These are phyloP conservation scores for Paradendryphiella salina DNA, from an alignment of 2,329 filamentous ascomycete genomes.

Conservation along the genomic window DNA sequence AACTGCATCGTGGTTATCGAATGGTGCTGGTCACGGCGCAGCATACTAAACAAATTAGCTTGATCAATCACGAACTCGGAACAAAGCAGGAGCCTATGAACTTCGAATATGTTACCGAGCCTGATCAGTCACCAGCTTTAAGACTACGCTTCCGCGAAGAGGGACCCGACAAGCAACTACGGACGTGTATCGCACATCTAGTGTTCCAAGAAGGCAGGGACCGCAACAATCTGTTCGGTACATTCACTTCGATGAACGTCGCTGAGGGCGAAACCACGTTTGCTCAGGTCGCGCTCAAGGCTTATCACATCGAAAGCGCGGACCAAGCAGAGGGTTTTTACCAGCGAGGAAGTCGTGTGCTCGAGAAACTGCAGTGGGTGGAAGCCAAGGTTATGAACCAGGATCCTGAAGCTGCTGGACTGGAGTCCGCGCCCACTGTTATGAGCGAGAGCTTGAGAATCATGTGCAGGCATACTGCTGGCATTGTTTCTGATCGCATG, in stretches of 20 bases:
- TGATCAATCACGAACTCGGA: slow-evolving; percentile 70
- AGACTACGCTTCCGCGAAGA: slow-evolving; percentile 70
- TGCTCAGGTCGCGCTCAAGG: slow-evolving; percentile 67
- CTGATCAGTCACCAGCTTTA: slow-evolving; percentile 70
- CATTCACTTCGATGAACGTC: slow-evolving; percentile 73
- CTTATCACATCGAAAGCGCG: slow-evolving; percentile 65
- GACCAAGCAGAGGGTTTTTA: slow-evolving; percentile 52
- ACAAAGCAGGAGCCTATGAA: slow-evolving; percentile 67
- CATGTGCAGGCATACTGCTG: slow-evolving; percentile 73
- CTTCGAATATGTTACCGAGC: slow-evolving; percentile 65
- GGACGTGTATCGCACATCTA: slow-evolving; percentile 69
- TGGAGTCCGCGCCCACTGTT: slow-evolving; percentile 67
- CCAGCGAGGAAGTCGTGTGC: slow-evolving; percentile 46
- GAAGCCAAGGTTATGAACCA: slow-evolving; percentile 73
- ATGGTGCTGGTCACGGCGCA: slow-evolving; percentile 77
- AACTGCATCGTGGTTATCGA: slow-evolving; percentile 77
- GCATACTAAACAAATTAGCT: slow-evolving; percentile 75
- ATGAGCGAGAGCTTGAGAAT: slow-evolving; percentile 76
- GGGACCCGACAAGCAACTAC: slow-evolving; percentile 51
- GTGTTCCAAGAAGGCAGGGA: slow-evolving; percentile 76
- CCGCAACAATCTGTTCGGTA: slow-evolving; percentile 69
- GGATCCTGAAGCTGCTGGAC: slow-evolving; percentile 59
- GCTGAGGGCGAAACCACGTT: slow-evolving; percentile 70
- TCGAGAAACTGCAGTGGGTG: slow-evolving; percentile 62
- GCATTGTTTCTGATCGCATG: slow-evolving; percentile 79